Base-by-base conservation (phyloP, 2,329 filamentous ascomycete species). In the Clonostachys rhizophaga region DNA sequence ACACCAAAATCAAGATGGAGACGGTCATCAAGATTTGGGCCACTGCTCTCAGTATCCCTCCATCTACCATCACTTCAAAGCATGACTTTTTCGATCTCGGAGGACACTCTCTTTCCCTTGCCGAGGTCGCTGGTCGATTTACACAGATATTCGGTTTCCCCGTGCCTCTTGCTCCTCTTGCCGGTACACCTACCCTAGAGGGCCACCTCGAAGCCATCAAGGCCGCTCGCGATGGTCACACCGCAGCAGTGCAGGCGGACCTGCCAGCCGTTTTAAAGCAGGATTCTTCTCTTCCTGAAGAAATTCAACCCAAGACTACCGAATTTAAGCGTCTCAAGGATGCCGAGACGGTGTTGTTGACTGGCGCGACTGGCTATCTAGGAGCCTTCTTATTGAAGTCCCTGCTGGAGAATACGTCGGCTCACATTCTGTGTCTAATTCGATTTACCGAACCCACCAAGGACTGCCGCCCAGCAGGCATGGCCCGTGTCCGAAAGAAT, bases 51-150 rank as follows among this genome's bases (percentile, higher is more conserved):
- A 83, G 84, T 51, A 77, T 86, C n/a, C 76, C 85, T 0, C 68
- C 73, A 10, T 75, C 67, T 39, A 72, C 78, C 17, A 79, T 91
- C 20, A 86, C 84, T 58, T 78, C 71, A 2, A 83, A 88, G 51
- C 84, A 89, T 61, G 86, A 84, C 61, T 92, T 92, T 65, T 92
- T 91, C 60, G 88, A 91, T 50, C 70, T 92, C 2, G 88, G 88
- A 35, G 88, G 88, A 0, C 88, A 92, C 63, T 91, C 87, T 0
- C 68, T 92, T 46, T 82, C 83, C 3, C 77, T 92, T n/a, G 88
- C 88, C 1, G 85, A 90, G 50, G 74, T 92, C 24, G 82, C 87
- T n/a, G 83, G 82, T 24, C 80, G 82, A 34, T 62, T 91, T 13
- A 83, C 85, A 0, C 80, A 80, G 49, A 77, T 76, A 0, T 90